A percentile compares a stretch with the other conserved stretches of the same genome.
phyloP scores from a whole-genome alignment of 495 filamentous ascomycete species.

The Lasiosphaeria miniovina region DNA sequence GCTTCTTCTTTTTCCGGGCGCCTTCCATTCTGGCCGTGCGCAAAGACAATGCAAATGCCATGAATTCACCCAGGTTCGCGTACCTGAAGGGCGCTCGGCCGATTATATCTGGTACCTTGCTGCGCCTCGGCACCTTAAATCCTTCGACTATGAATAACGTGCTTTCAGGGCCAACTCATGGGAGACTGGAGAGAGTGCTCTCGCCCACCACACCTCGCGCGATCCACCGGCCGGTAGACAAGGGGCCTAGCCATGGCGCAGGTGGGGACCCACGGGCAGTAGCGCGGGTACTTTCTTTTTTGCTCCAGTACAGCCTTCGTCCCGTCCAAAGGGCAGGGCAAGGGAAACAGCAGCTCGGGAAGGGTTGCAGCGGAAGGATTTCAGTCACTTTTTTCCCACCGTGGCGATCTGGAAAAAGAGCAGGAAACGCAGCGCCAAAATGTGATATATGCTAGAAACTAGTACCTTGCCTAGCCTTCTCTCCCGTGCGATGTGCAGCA shows the following conservation, averaged over 20 bases:
- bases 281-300: no score
- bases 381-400: not conserved
- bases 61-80: no score
- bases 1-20: no score
- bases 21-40: no score
- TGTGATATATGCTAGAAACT: not conserved
- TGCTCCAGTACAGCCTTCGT: not conserved
- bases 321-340: not conserved
- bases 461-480: not conserved
- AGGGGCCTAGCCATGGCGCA: no score
- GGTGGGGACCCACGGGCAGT: no score
- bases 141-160: slow-evolving; percentile 10
- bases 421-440: not conserved
- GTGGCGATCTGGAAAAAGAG: slow-evolving; percentile 4
- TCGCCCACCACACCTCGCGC: no score
- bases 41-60: no score
- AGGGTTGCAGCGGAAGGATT: not conserved
- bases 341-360: not conserved
- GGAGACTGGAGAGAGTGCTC: no score
- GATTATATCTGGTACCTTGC: slow-evolving; percentile 14
- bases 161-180: no score
- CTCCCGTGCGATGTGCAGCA: no score
- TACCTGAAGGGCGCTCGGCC: not conserved
- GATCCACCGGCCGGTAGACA: no score
- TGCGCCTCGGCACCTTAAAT: slow-evolving; percentile 32